Evolutionary conservation across 805 yeast genomes (phyloP).

Genomic region (Kurtzmaniella fragi): DNA sequence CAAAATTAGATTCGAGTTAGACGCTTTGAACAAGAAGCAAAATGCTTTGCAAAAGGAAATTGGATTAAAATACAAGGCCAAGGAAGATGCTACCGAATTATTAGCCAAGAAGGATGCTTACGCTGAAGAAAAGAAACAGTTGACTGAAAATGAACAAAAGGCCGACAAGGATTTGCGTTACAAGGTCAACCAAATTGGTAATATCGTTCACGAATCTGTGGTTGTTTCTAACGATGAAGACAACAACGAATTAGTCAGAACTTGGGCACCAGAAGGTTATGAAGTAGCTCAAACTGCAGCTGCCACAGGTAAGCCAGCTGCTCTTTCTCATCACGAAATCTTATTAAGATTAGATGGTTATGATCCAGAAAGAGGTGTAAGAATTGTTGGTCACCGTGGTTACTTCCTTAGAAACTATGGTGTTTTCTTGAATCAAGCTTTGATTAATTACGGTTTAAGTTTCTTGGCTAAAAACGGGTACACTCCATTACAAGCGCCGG

Average conservation of each 20-base stretch:
- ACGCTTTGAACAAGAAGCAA: constrained; percentile 80
- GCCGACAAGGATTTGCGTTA: constrained; percentile 69
- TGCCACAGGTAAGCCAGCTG: constrained; percentile 72
- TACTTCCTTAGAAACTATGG: constrained; percentile 93
- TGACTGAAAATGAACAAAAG: constrained; percentile 65
- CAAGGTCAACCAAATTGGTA: constrained; percentile 90
- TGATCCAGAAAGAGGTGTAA: constrained; percentile 98
- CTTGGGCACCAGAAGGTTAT: constrained; percentile 79
- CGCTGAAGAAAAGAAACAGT: constrained; percentile 61
- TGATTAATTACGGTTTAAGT: constrained; percentile 90
- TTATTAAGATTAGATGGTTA: constrained; percentile 92
- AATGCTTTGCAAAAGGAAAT: constrained; percentile 91
- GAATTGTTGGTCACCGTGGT: constrained; percentile 97
- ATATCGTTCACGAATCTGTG: constrained; percentile 89
- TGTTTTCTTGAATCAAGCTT: constrained; percentile 95
- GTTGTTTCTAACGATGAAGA: constrained; percentile 85
- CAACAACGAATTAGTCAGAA: constrained; percentile 79
- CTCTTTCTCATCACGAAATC: constrained; percentile 91
- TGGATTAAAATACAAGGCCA: constrained; percentile 87
- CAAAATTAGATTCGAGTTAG: constrained; percentile 73
- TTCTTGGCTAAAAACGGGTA: constrained; percentile 78
- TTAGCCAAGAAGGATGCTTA: constrained; percentile 76
- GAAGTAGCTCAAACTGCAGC: constrained; percentile 59
- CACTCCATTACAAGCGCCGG: constrained; percentile 94
- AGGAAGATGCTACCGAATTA: constrained; percentile 88